Evolutionary conservation across 352 stramenopile genomes (phyloP).

Genomic region (Pythium phragmitis): DNA sequence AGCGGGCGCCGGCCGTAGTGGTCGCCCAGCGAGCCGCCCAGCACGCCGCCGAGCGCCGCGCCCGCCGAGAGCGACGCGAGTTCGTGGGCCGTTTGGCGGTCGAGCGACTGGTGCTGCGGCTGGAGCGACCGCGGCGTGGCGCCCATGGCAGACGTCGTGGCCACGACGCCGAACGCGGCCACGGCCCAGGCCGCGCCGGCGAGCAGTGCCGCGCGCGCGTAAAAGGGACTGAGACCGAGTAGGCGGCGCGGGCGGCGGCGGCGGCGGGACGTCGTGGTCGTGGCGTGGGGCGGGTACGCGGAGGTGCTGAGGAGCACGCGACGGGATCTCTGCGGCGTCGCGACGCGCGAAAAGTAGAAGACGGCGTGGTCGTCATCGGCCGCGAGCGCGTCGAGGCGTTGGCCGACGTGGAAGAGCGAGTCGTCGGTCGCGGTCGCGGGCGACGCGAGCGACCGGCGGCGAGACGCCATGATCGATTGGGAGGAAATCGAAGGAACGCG

Average conservation of each 20-base stretch:
- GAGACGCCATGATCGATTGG: not conserved
- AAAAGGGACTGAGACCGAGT: conserved; percentile 21
- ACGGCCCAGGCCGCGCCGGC: conserved; percentile 14
- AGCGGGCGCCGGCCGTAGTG: conserved; percentile 51
- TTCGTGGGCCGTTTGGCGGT: conserved; percentile 14
- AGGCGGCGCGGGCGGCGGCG: conserved; percentile 5
- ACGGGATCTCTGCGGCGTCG: conserved; percentile 1
- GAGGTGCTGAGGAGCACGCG: not conserved
- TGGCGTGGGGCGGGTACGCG: conserved; percentile 1
- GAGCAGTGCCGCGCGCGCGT: conserved; percentile 16
- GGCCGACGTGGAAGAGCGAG: conserved; percentile 29
- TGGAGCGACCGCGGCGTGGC: not conserved
- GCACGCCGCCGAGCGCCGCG: conserved; percentile 41
- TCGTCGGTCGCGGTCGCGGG: conserved; percentile 10
- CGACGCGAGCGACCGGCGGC: conserved; percentile 12
- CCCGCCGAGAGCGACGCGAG: conserved; percentile 24
- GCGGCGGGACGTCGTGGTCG: conserved; percentile 9
- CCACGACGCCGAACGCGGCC: conserved; percentile 8
- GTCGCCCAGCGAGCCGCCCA: conserved; percentile 57
- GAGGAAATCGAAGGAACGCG: too few species aligned
- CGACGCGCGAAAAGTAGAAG: conserved; percentile 23
- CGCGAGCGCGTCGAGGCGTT: conserved; percentile 27
- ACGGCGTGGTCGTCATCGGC: conserved; percentile 28
- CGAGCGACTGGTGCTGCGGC: not conserved
- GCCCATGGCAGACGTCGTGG: conserved; percentile 1